Conservation (phyloP, 2,329 filamentous ascomycete species). For the Penicillium corylophilum region DNA sequence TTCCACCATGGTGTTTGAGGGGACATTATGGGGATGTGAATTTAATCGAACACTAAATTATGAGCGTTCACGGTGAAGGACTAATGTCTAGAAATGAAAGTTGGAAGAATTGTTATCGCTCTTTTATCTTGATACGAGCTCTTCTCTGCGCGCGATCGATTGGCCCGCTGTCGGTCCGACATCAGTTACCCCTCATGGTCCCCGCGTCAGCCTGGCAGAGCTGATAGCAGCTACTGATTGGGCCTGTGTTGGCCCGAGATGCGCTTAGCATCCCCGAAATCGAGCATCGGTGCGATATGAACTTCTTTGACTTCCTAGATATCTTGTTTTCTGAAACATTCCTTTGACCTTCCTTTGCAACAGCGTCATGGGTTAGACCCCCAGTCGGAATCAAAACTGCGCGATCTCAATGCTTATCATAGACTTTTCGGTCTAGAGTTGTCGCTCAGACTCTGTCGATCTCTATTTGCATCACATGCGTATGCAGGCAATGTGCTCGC, state of each 20-base stretch:
- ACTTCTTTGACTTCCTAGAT: not conserved
- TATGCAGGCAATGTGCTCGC: not conserved
- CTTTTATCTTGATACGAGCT: constrained; percentile 5
- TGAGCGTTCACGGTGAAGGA: not conserved
- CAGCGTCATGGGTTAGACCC: too few species aligned
- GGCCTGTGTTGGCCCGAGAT: not conserved
- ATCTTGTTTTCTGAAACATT: too few species aligned
- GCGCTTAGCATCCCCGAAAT: not conserved
- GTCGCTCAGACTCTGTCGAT: too few species aligned
- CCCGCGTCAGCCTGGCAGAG: not conserved
- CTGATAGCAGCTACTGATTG: not conserved
- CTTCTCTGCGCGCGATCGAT: constrained; percentile 1
- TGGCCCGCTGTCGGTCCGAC: constrained; percentile 12
- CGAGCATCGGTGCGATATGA: not conserved
- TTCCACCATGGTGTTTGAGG: constrained; percentile 35
- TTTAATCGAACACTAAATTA: not conserved
- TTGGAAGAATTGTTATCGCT: not conserved
- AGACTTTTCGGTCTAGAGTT: too few species aligned
- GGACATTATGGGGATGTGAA: constrained; percentile 4
- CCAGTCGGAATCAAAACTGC: too few species aligned
- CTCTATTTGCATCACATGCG: not conserved
- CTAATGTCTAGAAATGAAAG: not conserved
- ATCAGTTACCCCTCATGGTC: constrained; percentile 8
- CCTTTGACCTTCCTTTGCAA: too few species aligned
- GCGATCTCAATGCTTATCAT: too few species aligned